Conservation (phyloP, 805 yeast species). For the Pichia cabralensis region DNA sequence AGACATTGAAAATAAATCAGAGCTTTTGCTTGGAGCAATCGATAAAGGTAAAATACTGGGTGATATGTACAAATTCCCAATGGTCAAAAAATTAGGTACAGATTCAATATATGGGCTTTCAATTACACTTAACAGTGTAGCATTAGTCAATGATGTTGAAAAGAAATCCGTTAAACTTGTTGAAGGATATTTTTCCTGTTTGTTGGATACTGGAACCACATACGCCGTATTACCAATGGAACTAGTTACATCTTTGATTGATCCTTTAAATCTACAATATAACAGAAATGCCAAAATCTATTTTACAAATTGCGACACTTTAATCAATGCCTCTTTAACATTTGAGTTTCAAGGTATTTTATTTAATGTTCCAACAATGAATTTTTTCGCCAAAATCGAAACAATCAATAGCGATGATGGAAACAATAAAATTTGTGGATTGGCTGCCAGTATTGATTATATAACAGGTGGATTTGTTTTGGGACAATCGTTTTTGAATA, state of each 20-base stretch:
- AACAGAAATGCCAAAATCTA: slow-evolving; percentile 34
- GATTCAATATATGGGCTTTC: slow-evolving; percentile 34
- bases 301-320: slow-evolving; percentile 31
- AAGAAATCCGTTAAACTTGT: slow-evolving; percentile 10
- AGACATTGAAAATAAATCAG: slow-evolving; percentile 38
- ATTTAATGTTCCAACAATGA: slow-evolving; percentile 38
- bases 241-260: slow-evolving; percentile 17
- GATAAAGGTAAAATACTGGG: slow-evolving; percentile 57
- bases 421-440: slow-evolving; percentile 30
- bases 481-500: slow-evolving; percentile 46
- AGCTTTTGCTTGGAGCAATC: slow-evolving; percentile 60
- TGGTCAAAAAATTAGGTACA: slow-evolving; percentile 29
- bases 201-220: slow-evolving; percentile 54
- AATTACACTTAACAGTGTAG: slow-evolving; percentile 8
- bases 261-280: slow-evolving; percentile 32
- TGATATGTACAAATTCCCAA: slow-evolving; percentile 35
- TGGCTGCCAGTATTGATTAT: slow-evolving; percentile 30
- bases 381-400: slow-evolving; percentile 11
- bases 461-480: slow-evolving; percentile 28
- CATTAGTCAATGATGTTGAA: slow-evolving; percentile 1
- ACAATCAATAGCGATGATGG: slow-evolving; percentile 9
- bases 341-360: slow-evolving; percentile 51
- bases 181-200: slow-evolving; percentile 28
- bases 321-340: slow-evolving; percentile 21
- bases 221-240: slow-evolving; percentile 33